phyloP scores from a whole-genome alignment of 1,284 basidiomycete species.

The Heliocybe sulcata region DNA sequence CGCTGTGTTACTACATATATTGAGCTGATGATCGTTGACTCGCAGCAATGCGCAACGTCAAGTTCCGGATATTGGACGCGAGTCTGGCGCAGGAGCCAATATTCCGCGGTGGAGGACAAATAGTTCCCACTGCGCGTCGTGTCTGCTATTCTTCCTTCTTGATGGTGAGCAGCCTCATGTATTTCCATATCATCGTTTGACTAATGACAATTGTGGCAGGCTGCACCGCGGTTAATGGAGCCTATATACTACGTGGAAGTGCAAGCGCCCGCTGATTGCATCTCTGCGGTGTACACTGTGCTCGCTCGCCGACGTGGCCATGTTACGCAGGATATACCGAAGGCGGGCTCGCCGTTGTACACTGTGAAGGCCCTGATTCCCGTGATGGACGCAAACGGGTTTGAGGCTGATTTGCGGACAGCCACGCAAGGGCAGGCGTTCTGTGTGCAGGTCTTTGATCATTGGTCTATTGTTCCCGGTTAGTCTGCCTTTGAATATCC shows the following conservation, averaged over 20 bases:
- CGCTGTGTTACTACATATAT: conserved; percentile 1
- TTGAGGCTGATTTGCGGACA: conserved; percentile 96
- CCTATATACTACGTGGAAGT: conserved; percentile 99
- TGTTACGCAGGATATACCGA: conserved; percentile 95
- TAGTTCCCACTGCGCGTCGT: conserved; percentile 94
- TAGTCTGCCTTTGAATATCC: conserved; percentile 16
- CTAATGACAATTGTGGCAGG: conserved; percentile 36
- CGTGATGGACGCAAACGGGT: conserved; percentile 97
- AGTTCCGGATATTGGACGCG: conserved; percentile 93
- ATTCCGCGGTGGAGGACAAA: conserved; percentile 95
- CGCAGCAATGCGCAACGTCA: conserved; percentile 94
- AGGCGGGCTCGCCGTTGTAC: conserved; percentile 94
- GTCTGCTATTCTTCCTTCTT: conserved; percentile 99
- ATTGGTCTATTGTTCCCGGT: conserved; percentile 98
- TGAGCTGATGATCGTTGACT: conserved; percentile 5
- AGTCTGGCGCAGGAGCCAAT: conserved; percentile 92
- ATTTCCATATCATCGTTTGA: background rate
- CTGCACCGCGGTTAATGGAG: conserved; percentile 89
- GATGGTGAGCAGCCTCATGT: conserved; percentile 51
- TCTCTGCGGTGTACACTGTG: conserved; percentile 96
- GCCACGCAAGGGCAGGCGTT: conserved; percentile 98
- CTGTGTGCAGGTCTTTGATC: conserved; percentile 93
- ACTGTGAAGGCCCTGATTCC: conserved; percentile 97
- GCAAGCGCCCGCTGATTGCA: conserved; percentile 96
- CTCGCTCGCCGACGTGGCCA: conserved; percentile 95